Evolutionary conservation across 371 early-diverging fungal species (phyloP).

Genomic region (Smittium culicis): DNA sequence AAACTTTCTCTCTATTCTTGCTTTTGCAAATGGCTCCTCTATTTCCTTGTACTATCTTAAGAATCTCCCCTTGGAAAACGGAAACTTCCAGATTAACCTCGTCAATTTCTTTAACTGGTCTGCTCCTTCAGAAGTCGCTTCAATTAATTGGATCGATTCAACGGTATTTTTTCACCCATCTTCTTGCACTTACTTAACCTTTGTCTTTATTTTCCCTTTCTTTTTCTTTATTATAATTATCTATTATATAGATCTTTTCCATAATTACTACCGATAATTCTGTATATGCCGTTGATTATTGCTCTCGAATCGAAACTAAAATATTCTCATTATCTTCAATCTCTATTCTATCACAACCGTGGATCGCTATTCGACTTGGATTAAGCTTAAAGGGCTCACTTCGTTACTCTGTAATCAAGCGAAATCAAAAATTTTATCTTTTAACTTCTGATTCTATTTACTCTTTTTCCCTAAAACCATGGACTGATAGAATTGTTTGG

Average conservation of each 20-base stretch:
- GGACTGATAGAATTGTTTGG: constrained; percentile 24
- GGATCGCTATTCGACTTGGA: constrained; percentile 32
- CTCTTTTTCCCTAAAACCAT: constrained; percentile 20
- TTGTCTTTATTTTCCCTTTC: too few species aligned
- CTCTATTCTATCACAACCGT: constrained; percentile 21
- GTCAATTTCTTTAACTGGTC: constrained; percentile 7
- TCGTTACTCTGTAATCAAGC: constrained; percentile 18
- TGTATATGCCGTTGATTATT: constrained; percentile 24
- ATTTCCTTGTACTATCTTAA: neutral
- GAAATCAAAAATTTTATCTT: constrained; percentile 19
- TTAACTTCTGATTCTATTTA: constrained; percentile 18
- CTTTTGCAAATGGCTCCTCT: constrained; percentile 1
- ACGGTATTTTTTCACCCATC: neutral
- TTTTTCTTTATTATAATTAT: neutral
- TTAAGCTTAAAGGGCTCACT: constrained; percentile 26
- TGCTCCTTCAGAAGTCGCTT: constrained; percentile 7
- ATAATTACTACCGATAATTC: constrained; percentile 25
- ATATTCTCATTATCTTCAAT: constrained; percentile 17
- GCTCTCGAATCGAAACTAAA: constrained; percentile 21
- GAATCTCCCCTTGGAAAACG: neutral
- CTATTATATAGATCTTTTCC: constrained; percentile 10
- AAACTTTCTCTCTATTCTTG: constrained; percentile 14
- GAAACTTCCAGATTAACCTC: neutral
- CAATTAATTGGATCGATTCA: neutral
- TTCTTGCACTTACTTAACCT: constrained; percentile 7